A percentile compares a stretch with the other conserved stretches of the same genome.
Evolutionary conservation across 2,329 filamentous ascomycete genomes (phyloP).

Genomic region (Colletotrichum lupini): DNA sequence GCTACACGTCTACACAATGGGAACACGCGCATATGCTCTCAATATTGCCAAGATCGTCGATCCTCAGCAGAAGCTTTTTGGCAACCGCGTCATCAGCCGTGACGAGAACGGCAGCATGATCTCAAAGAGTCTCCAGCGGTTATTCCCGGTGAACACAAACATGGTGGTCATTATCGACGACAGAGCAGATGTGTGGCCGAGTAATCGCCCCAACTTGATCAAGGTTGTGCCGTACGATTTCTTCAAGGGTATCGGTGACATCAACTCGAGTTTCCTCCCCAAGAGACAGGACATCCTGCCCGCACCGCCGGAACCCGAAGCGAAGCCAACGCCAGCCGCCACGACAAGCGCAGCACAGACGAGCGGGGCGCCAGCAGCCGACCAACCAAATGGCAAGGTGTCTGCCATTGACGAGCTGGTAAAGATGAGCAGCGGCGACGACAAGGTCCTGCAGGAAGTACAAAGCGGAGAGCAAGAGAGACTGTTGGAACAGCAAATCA

Average conservation of each 20-base stretch:
- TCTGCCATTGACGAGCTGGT: conserved; percentile 78
- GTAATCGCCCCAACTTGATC: conserved; percentile 91
- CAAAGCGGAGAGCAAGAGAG: conserved; percentile 90
- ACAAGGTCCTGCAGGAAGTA: conserved; percentile 74
- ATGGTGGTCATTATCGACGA: conserved; percentile 99
- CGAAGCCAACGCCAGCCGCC: conserved; percentile 1
- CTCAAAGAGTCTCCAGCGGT: conserved; percentile 86
- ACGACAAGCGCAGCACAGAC: neutral
- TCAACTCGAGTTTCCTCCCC: conserved; percentile 96
- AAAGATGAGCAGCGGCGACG: conserved; percentile 78
- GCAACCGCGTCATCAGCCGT: conserved; percentile 92
- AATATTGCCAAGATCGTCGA: conserved; percentile 94
- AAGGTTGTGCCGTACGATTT: conserved; percentile 97
- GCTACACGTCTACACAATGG: conserved; percentile 99
- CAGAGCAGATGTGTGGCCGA: conserved; percentile 92
- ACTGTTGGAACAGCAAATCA: conserved; percentile 86
- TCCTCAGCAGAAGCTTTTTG: conserved; percentile 88
- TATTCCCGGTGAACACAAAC: conserved; percentile 97
- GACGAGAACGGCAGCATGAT: conserved; percentile 96
- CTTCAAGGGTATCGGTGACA: conserved; percentile 97
- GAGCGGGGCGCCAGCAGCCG: neutral
- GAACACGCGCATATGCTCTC: conserved; percentile 93
- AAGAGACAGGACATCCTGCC: conserved; percentile 72
- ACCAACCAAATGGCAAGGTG: conserved; percentile 34
- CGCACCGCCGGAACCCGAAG: neutral